Conservation (phyloP, 2,329 filamentous ascomycete species). For the Pseudocercospora ulei region DNA sequence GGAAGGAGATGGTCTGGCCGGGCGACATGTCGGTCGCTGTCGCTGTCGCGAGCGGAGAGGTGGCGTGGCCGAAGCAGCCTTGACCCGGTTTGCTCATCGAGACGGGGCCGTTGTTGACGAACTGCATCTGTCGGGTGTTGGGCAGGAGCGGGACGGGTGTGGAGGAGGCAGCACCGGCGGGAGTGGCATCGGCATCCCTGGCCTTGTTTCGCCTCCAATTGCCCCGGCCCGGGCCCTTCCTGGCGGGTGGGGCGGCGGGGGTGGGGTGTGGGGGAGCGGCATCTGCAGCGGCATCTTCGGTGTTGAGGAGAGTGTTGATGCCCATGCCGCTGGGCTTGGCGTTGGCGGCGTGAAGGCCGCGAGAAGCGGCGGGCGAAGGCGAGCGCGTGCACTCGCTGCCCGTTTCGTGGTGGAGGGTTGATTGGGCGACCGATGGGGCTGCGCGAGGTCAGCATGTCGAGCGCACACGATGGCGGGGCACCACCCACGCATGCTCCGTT, state of each 20-base stretch:
- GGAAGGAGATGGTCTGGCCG: constrained; percentile 24
- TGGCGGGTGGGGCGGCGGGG: constrained; percentile 22
- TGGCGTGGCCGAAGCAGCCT: constrained; percentile 9
- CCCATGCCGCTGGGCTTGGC: constrained; percentile 38
- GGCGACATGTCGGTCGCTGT: constrained; percentile 18
- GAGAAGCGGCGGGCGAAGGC: constrained; percentile 32
- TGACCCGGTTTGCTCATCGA: constrained; percentile 15
- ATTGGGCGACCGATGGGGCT: constrained; percentile 19
- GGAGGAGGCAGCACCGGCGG: constrained; percentile 9
- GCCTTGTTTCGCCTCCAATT: constrained; percentile 41
- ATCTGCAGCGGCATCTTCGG: constrained; percentile 34
- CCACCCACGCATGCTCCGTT: constrained; percentile 15
- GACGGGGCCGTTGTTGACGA: constrained; percentile 25
- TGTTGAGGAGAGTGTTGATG: constrained; percentile 43
- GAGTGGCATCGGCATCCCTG: constrained; percentile 12
- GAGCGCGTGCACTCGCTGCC: constrained; percentile 44
- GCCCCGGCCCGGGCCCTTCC: constrained; percentile 43
- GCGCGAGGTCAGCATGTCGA: not conserved
- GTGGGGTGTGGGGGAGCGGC: constrained; percentile 27
- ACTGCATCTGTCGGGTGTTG: constrained; percentile 28
- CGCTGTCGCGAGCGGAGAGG: constrained; percentile 13
- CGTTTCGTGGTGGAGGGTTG: constrained; percentile 24
- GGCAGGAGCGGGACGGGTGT: constrained; percentile 33
- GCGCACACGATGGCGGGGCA: constrained; percentile 5
- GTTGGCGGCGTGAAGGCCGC: constrained; percentile 36